These are phyloP conservation scores for Solanum microdontum DNA, from an alignment of 257 asterid genomes.

Conservation along the genomic window DNA sequence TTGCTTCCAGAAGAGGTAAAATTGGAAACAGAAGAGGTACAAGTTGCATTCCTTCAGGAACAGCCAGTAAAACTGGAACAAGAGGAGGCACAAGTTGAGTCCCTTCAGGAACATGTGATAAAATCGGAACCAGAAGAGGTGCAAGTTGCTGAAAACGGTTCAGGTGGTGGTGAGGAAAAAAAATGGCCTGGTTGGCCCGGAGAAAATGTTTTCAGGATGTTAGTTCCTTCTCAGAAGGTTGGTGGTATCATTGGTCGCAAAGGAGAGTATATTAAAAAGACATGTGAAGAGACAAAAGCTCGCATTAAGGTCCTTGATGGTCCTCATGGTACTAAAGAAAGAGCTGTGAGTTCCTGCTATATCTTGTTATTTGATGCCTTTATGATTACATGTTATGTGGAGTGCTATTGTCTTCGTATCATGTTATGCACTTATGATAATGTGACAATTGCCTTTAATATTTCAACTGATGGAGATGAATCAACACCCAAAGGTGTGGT, in stretches of 20 bases:
- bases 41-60: constrained; percentile 1
- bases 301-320: constrained; percentile 72
- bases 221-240: constrained; percentile 61
- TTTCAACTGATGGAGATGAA: background rate
- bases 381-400: background rate
- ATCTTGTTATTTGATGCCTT: background rate
- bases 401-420: background rate
- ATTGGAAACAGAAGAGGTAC: constrained; percentile 19
- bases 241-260: constrained; percentile 73
- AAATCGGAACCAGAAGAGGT: constrained; percentile 17
- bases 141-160: constrained; percentile 20
- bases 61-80: background rate
- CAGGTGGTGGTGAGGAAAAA: constrained; percentile 39
- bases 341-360: constrained; percentile 46
- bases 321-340: constrained; percentile 57
- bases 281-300: constrained; percentile 63
- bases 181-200: constrained; percentile 91
- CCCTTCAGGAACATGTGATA: background rate
- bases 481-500: background rate
- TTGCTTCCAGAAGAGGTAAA: constrained; percentile 21
- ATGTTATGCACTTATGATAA: background rate
- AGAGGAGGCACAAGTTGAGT: constrained; percentile 21
- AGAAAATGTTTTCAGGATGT: constrained; percentile 59
- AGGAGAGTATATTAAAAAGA: constrained; percentile 61
- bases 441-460: background rate